These are phyloP conservation scores for Fusarium haematococcum DNA, from an alignment of 2,329 filamentous ascomycete genomes.

Conservation along the genomic window DNA sequence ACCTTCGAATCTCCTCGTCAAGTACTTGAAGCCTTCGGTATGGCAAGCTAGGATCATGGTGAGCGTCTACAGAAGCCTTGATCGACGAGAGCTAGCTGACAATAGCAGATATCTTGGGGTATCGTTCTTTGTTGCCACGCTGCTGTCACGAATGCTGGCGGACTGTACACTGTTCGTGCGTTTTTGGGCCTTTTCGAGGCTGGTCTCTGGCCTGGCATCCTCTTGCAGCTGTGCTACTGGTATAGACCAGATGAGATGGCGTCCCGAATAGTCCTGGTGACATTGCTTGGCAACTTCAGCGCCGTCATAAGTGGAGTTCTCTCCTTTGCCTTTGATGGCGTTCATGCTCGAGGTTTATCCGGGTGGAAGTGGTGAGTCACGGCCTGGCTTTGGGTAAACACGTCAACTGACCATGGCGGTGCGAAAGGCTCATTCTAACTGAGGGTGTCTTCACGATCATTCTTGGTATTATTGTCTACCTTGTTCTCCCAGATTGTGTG, in stretches of 20 bases:
- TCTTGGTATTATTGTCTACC: not conserved
- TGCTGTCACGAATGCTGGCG: not conserved
- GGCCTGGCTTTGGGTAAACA: not conserved
- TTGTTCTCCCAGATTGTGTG: slow-evolving; percentile 13
- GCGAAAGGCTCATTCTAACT: not conserved
- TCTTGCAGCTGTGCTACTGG: slow-evolving; percentile 60
- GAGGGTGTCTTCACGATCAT: slow-evolving; percentile 2
- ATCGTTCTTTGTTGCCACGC: not conserved
- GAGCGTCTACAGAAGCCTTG: not conserved
- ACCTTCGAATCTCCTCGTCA: slow-evolving; percentile 55
- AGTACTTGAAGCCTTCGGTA: slow-evolving; percentile 52
- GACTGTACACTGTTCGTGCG: not conserved
- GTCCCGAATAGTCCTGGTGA: not conserved
- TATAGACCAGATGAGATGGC: slow-evolving; percentile 60
- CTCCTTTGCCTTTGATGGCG: slow-evolving; percentile 57
- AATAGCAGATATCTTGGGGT: slow-evolving; percentile 7
- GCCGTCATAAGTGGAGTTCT: slow-evolving; percentile 56
- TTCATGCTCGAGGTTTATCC: slow-evolving; percentile 48
- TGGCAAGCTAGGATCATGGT: slow-evolving; percentile 57
- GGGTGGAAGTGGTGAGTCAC: slow-evolving; percentile 43
- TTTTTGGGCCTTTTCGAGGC: slow-evolving; percentile 45
- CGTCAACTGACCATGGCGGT: not conserved
- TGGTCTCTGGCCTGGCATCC: slow-evolving; percentile 56
- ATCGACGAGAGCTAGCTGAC: not conserved
- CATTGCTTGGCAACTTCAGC: slow-evolving; percentile 51